phyloP scores from a whole-genome alignment of 2,329 filamentous ascomycete genomes.

The Thyridium curvatum region DNA sequence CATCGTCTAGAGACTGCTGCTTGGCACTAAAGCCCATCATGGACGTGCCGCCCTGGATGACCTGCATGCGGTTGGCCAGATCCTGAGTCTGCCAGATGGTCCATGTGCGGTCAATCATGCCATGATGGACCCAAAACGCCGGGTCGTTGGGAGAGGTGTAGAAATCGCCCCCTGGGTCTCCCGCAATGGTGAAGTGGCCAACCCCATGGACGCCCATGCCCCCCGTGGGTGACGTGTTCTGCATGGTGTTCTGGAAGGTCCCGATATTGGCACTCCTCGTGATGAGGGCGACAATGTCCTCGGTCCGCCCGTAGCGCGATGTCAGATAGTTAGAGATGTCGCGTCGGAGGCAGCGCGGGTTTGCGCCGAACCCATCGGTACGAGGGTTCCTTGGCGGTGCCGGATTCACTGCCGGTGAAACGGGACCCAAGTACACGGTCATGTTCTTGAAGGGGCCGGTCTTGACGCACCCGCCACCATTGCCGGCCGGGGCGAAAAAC shows the following conservation, averaged over 20 bases:
- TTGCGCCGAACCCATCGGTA: conserved; percentile 28
- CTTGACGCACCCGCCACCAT: conserved; percentile 47
- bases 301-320: conserved; percentile 13
- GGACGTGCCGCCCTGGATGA: conserved; percentile 18
- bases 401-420: conserved; percentile 16
- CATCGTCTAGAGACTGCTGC: conserved; percentile 16
- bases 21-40: conserved; percentile 17
- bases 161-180: conserved; percentile 33
- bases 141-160: conserved; percentile 28
- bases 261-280: conserved; percentile 24
- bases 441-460: conserved; percentile 43
- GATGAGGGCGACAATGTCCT: conserved; percentile 29
- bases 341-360: conserved; percentile 38
- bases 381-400: conserved; percentile 20
- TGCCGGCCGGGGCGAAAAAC: conserved; percentile 32
- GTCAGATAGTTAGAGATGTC: conserved; percentile 28
- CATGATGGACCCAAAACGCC: conserved; percentile 20
- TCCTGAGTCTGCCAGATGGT: conserved; percentile 23
- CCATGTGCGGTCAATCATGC: conserved; percentile 22
- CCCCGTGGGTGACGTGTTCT: conserved; percentile 18
- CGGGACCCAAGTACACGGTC: conserved; percentile 28
- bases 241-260: conserved; percentile 39
- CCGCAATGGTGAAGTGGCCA: conserved; percentile 25
- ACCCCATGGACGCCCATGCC: conserved; percentile 23
- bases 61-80: conserved; percentile 12